Evolutionary conservation across 176 grass and related monocot species (phyloP), one percentile per base, ranked within the genome.

Genomic region (Stipa capillata): DNA sequence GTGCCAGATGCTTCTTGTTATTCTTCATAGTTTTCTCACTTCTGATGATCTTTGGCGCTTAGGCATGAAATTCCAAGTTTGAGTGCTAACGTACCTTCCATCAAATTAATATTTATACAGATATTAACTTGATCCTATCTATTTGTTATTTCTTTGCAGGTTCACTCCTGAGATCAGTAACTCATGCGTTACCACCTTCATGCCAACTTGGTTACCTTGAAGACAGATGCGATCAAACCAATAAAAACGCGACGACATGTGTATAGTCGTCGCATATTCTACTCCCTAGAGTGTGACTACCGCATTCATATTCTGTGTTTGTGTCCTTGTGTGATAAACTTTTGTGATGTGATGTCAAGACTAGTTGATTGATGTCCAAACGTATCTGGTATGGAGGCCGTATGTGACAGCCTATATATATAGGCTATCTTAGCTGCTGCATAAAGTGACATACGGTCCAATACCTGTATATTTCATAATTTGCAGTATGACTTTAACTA

Each of bases 161-260:
- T 95, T 83, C 34, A 62, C 77, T 87, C 88, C 86, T 35, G 96
- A 95, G 61, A 90, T 95, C 47, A 85, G 74, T 44, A 91, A 84
- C 75, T 72, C 86, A 18, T 91, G 84, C 52, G 83, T 91, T 6
- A 73, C 78, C 17, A 69, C 78, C 34, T 99, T 85, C 92, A 89
- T 95, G 92, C 81, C 92, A 1, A 65, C 82, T 39, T 99, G 96
- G 96, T 66, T 99, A 78, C 90, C 96, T 32, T 95, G 78, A 89
- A 72, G 59, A 69, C 27, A 16, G n/a, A 27, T 8, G 27, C 2
- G 33, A 36, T 6, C 14, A 67, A 48, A 45, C 35, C 40, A 85
- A 85, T 85, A 84, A 84, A 88, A 33, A 60, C 36, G 81, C 52
- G 75, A 79, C 4, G 16, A 10, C 24, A 32, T n/a, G 2, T 33